Conservation (phyloP, 2,329 filamentous ascomycete species). For the Blastomyces gilchristii region DNA sequence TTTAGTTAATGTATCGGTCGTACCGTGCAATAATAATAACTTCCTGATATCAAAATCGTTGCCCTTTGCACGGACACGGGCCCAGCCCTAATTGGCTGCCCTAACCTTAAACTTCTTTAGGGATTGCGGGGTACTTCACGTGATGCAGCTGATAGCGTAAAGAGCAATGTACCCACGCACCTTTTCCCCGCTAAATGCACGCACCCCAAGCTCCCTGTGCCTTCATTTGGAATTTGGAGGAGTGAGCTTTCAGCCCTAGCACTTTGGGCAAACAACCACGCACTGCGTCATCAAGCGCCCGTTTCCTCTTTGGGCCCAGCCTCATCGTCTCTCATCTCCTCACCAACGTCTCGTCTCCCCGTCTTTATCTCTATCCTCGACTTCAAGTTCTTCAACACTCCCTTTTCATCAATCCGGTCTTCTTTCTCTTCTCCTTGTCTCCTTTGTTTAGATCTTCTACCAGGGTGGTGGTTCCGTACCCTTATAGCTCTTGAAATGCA, state of each 20-base stretch:
- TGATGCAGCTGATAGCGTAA: neutral
- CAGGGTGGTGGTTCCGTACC: neutral
- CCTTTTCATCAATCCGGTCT: neutral
- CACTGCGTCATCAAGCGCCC: neutral
- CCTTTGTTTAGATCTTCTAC: neutral
- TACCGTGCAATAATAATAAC: neutral
- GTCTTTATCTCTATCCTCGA: slow-evolving; percentile 7
- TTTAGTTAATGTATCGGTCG: neutral
- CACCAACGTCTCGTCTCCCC: neutral
- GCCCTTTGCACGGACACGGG: too few species aligned
- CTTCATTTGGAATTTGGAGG: too few species aligned
- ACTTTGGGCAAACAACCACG: neutral
- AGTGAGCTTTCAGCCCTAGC: too few species aligned
- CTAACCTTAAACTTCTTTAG: neutral
- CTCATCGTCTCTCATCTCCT: neutral
- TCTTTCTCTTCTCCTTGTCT: slow-evolving; percentile 6
- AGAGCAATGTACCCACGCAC: neutral
- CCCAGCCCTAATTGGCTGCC: neutral
- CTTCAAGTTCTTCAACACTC: slow-evolving; percentile 1
- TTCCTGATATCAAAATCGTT: neutral
- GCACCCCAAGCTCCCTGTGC: too few species aligned
- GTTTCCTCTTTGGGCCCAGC: neutral
- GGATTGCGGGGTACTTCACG: slow-evolving; percentile 2
- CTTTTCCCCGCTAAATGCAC: neutral
- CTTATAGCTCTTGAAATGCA: neutral